Percentiles rank a stretch among this genome's conserved stretches.
Evolutionary conservation across 495 filamentous ascomycete species (phyloP).

Genomic region (Penicillium nucicola): DNA sequence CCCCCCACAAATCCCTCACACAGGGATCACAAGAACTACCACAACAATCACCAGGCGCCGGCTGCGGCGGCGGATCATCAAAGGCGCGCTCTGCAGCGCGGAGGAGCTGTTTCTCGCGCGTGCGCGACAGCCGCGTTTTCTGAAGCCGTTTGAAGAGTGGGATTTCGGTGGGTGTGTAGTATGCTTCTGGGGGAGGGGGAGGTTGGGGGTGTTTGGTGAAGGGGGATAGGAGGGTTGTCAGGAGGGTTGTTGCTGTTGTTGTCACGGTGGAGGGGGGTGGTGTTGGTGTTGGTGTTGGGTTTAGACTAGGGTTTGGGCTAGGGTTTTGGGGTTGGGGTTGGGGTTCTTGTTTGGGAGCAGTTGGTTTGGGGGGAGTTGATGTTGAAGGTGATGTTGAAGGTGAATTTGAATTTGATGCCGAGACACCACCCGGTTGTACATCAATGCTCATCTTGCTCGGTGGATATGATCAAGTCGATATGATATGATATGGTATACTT

Average conservation of each 20-base stretch:
- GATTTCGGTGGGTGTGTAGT: constrained; percentile 23
- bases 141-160: constrained; percentile 30
- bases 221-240: constrained; percentile 3
- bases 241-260: background rate
- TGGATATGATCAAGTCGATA: no score
- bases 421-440: background rate
- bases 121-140: constrained; percentile 29
- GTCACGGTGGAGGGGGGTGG: background rate
- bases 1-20: constrained; percentile 38
- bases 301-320: no score
- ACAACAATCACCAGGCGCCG: constrained; percentile 37
- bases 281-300: no score
- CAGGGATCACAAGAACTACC: constrained; percentile 45
- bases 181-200: constrained; percentile 13
- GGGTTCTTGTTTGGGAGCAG: no score
- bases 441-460: constrained; percentile 4
- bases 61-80: constrained; percentile 37
- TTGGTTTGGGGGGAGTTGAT: background rate
- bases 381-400: no score
- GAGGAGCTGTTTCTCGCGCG: constrained; percentile 38
- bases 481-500: background rate
- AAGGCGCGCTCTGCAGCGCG: constrained; percentile 31
- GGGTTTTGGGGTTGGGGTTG: background rate
- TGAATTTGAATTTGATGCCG: background rate
- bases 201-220: background rate